These are phyloP conservation scores for Nakaseomyces uthaithaninus DNA, from an alignment of 1,139 yeast genomes.

Conservation along the genomic window DNA sequence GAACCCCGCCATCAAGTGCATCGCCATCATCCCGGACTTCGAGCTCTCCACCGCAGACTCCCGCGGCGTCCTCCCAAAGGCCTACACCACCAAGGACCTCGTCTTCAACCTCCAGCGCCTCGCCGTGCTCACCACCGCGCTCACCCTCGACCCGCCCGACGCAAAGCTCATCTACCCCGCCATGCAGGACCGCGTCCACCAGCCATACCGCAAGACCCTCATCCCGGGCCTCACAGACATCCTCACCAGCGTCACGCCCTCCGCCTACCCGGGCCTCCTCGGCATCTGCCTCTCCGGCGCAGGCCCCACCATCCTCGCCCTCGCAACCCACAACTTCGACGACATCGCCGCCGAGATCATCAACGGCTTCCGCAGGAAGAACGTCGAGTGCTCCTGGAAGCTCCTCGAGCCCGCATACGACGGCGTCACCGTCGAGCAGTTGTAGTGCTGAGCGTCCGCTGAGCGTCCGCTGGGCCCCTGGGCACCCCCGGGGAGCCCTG, in stretches of 20 bases:
- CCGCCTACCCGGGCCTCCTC: conserved; percentile 70
- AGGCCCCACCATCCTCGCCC: conserved; percentile 91
- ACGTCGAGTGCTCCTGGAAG: conserved; percentile 72
- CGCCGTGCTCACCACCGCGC: conserved; percentile 71
- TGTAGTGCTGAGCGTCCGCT: conserved; percentile 1
- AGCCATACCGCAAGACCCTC: conserved; percentile 83
- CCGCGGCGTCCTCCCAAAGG: conserved; percentile 76
- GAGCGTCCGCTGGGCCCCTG: background rate
- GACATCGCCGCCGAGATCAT: conserved; percentile 73
- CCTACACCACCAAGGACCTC: conserved; percentile 73
- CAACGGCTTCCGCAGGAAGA: conserved; percentile 54
- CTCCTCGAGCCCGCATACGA: conserved; percentile 78
- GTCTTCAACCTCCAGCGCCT: conserved; percentile 79
- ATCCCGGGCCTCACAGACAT: conserved; percentile 88
- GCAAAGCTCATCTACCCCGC: conserved; percentile 80
- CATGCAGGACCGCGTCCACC: conserved; percentile 95
- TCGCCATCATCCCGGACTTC: conserved; percentile 86
- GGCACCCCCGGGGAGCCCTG: no score
- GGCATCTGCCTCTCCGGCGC: conserved; percentile 97
- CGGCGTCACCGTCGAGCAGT: conserved; percentile 52
- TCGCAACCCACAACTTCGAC: conserved; percentile 84
- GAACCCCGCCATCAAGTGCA: conserved; percentile 74
- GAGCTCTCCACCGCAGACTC: conserved; percentile 91
- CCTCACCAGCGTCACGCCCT: conserved; percentile 72
- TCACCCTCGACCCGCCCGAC: conserved; percentile 75